Conservation (phyloP, 768 basidiomycete genomes). For the Trametes villosa region DNA sequence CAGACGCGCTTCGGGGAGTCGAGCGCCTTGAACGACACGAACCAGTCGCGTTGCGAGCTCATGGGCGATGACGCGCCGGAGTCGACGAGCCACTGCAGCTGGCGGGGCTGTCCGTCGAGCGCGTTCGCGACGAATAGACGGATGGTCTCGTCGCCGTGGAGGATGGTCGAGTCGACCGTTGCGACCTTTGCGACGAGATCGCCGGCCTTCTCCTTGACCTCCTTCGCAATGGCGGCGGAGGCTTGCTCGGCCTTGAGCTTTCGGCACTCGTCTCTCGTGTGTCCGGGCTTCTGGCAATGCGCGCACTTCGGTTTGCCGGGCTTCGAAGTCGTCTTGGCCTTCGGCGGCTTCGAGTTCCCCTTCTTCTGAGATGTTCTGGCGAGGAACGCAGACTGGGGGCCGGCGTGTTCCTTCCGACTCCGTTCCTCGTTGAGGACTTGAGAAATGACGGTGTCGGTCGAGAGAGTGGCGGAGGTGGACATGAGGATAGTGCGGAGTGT, state of each 20-base stretch:
- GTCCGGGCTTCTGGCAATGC: conserved; percentile 18
- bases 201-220: conserved; percentile 3
- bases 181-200: conserved; percentile 18
- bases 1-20: conserved; percentile 7
- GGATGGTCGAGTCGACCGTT: neutral
- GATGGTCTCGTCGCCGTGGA: neutral
- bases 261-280: conserved; percentile 17
- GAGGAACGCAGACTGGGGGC: neutral
- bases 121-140: conserved; percentile 9
- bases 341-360: conserved; percentile 7
- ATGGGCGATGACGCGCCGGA: conserved; percentile 26
- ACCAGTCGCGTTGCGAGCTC: conserved; percentile 15
- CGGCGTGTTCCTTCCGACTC: neutral
- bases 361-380: conserved; percentile 2
- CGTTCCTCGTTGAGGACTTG: conserved; percentile 22
- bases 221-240: neutral
- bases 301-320: conserved; percentile 10
- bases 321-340: conserved; percentile 5
- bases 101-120: neutral
- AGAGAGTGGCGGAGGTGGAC: conserved; percentile 2
- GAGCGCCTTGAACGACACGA: conserved; percentile 14
- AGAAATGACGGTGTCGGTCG: conserved; percentile 12
- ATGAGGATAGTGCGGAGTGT: conserved; percentile 31
- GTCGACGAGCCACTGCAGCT: conserved; percentile 21
- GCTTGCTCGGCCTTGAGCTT: conserved; percentile 20